phyloP scores from a whole-genome alignment of 1,284 basidiomycete species.

The Cerioporus squamosus region DNA sequence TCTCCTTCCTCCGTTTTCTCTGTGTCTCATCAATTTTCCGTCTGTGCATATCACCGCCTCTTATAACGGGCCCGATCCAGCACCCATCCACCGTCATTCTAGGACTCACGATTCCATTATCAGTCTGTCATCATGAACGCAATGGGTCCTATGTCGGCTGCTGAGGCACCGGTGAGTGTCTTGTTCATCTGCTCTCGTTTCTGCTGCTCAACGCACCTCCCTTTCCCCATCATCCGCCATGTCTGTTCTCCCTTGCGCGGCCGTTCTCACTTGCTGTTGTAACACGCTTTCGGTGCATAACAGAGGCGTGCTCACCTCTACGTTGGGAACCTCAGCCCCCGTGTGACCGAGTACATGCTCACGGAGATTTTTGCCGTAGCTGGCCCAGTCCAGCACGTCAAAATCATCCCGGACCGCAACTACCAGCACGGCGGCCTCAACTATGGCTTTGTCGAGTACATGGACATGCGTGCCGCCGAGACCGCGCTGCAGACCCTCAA shows the following conservation, averaged over 20 bases:
- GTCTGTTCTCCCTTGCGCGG: background rate
- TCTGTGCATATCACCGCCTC: slow-evolving; percentile 32
- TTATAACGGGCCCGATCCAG: slow-evolving; percentile 24
- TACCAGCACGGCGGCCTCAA: slow-evolving; percentile 97
- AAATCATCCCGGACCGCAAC: slow-evolving; percentile 98
- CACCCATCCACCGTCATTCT: slow-evolving; percentile 29
- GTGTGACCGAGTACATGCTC: slow-evolving; percentile 94
- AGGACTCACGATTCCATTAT: slow-evolving; percentile 39
- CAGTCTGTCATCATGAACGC: slow-evolving; percentile 75
- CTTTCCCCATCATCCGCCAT: slow-evolving; percentile 3
- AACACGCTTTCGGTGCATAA: background rate
- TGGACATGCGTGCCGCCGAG: slow-evolving; percentile 96
- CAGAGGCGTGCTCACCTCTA: slow-evolving; percentile 93
- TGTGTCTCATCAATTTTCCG: slow-evolving; percentile 31
- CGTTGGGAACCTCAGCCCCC: slow-evolving; percentile 94
- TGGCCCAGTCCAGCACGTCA: slow-evolving; percentile 94
- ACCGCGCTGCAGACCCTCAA: slow-evolving; percentile 96
- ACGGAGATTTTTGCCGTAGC: slow-evolving; percentile 96
- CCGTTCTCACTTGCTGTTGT: background rate
- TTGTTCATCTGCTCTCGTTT: background rate
- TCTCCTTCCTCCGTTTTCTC: slow-evolving; percentile 45
- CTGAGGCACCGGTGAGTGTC: slow-evolving; percentile 75
- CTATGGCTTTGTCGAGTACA: slow-evolving; percentile 98
- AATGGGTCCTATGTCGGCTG: slow-evolving; percentile 65
- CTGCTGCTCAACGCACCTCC: slow-evolving; percentile 7